Percentiles rank a stretch among this genome's conserved stretches.
Evolutionary conservation across 495 filamentous ascomycete genomes (phyloP).

Genomic region (Penicillium roqueforti): DNA sequence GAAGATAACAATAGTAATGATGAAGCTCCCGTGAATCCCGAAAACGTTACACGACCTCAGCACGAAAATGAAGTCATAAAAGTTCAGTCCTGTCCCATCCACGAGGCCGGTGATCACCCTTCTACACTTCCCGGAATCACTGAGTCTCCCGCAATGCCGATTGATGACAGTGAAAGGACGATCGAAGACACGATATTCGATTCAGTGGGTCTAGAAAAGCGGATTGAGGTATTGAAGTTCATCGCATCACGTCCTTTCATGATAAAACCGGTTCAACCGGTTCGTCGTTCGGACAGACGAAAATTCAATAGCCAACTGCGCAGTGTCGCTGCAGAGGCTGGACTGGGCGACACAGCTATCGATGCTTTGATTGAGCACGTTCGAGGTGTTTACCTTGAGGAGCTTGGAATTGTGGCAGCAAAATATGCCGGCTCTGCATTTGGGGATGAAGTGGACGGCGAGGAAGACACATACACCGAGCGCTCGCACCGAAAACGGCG

Average conservation of each 20-base stretch:
- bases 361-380: slow-evolving; percentile 20
- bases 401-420: neutral
- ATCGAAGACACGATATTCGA: slow-evolving; percentile 14
- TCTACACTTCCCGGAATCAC: neutral
- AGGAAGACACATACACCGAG: neutral
- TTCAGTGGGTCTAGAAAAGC: slow-evolving; percentile 10
- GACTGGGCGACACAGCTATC: slow-evolving; percentile 10
- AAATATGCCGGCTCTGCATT: slow-evolving; percentile 13
- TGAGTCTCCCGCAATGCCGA: neutral
- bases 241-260: slow-evolving; percentile 26
- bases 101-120: neutral
- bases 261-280: slow-evolving; percentile 9
- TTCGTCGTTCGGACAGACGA: slow-evolving; percentile 16
- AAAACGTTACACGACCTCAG: neutral
- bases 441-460: slow-evolving; percentile 24
- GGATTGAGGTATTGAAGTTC: slow-evolving; percentile 14
- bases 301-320: slow-evolving; percentile 21
- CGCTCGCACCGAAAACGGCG: neutral
- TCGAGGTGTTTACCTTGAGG: slow-evolving; percentile 21
- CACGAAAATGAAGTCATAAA: neutral
- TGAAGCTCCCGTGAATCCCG: neutral
- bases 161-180: neutral
- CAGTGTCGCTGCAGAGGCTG: slow-evolving; percentile 5
- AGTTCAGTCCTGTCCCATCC: neutral
- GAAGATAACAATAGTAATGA: neutral